Conservation (phyloP, 306 rosid genomes). For the Carpinus fangiana region DNA sequence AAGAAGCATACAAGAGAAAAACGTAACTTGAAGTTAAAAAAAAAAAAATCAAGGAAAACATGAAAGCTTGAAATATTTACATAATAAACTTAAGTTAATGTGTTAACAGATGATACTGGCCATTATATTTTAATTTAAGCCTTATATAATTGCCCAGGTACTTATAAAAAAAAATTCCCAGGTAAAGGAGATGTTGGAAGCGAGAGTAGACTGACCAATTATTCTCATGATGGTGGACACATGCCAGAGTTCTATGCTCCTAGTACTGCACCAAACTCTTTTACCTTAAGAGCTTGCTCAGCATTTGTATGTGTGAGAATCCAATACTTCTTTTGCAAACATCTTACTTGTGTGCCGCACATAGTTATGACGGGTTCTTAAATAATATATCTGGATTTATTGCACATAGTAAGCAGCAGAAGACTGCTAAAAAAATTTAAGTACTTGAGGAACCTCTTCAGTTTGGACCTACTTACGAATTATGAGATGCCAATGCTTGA, state of each 20-base stretch:
- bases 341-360: not conserved
- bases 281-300: conserved; percentile 66
- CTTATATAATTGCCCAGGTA: conserved; percentile 46
- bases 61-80: too few relatives aligned
- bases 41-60: too few relatives aligned
- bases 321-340: not conserved
- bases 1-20: too few relatives aligned
- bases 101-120: conserved; percentile 17
- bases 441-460: not conserved
- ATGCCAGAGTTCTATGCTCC: conserved; percentile 27
- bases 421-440: not conserved
- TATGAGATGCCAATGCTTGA: not conserved
- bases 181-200: conserved; percentile 49
- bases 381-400: not conserved
- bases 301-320: conserved; percentile 54
- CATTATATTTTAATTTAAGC: conserved; percentile 15
- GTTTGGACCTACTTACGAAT: not conserved
- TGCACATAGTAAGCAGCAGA: not conserved
- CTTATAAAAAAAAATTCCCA: conserved; percentile 23
- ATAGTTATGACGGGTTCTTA: not conserved
- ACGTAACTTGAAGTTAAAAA: too few relatives aligned
- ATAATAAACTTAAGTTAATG: conserved; percentile 11
- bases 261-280: conserved; percentile 34
- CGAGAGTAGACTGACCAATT: conserved; percentile 28
- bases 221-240: conserved; percentile 40